Percentiles rank a stretch among this genome's conserved stretches.
phyloP scores from a whole-genome alignment of 139 green algal species.

The Haematococcus lacustris region DNA sequence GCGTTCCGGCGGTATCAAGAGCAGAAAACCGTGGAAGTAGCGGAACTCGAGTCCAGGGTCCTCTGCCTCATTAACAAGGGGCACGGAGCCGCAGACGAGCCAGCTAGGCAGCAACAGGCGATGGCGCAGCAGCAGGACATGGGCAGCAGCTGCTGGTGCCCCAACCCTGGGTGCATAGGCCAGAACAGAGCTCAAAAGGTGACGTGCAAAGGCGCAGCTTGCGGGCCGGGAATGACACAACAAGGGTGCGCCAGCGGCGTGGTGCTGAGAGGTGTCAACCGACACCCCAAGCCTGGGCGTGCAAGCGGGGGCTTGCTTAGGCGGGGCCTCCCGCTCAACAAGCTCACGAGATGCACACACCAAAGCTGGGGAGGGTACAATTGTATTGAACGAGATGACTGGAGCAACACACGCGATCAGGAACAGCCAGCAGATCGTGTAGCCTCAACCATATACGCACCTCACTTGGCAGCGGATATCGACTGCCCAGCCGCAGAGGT shows the following conservation, averaged over 20 bases:
- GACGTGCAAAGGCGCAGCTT: neutral
- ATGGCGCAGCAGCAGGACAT: neutral
- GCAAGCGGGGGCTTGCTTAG: neutral
- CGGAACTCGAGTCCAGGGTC: conserved; percentile 11
- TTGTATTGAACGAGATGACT: too few species aligned
- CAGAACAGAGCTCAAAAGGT: neutral
- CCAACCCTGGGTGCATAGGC: neutral
- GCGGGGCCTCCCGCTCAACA: neutral
- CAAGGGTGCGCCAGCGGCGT: too few species aligned
- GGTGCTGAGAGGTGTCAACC: too few species aligned
- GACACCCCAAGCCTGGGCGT: too few species aligned
- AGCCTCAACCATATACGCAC: neutral
- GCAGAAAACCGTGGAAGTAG: conserved; percentile 26
- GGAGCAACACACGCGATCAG: neutral
- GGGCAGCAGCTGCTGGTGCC: too few species aligned
- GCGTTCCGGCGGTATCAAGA: conserved; percentile 19
- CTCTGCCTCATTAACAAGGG: neutral
- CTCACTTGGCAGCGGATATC: neutral
- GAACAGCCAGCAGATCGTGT: neutral
- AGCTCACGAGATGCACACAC: neutral
- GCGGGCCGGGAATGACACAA: too few species aligned
- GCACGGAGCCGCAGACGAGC: neutral
- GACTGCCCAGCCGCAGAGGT: neutral
- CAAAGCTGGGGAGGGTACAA: too few species aligned
- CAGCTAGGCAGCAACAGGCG: neutral